Percentiles rank a stretch among this genome's conserved stretches.
Evolutionary conservation across 176 grass and related monocot species (phyloP).

Genomic region (Guadua angustifolia): DNA sequence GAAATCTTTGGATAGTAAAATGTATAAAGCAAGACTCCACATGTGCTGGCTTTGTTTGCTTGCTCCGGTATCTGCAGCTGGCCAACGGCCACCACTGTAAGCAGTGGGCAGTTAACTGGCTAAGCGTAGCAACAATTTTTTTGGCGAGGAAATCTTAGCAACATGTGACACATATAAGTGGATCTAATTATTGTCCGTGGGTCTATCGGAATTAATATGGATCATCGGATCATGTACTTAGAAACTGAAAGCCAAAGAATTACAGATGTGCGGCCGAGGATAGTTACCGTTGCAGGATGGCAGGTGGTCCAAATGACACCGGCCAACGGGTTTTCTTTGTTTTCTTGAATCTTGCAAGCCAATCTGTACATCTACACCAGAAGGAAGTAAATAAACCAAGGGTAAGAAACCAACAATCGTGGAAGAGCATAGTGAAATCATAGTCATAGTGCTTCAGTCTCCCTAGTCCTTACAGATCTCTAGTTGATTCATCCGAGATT

Average conservation of each 20-base stretch:
- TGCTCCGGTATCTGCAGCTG: constrained; percentile 23
- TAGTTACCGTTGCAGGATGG: constrained; percentile 45
- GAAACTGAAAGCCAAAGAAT: background rate
- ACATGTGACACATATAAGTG: background rate
- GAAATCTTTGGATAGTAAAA: background rate
- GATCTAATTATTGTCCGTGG: background rate
- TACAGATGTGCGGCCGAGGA: background rate
- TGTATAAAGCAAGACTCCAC: background rate
- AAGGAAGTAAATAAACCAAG: background rate
- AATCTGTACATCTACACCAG: background rate
- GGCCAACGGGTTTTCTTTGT: background rate
- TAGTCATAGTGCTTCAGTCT: background rate
- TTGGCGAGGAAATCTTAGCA: background rate
- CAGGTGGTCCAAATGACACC: constrained; percentile 29
- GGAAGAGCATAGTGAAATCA: background rate
- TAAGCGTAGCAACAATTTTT: background rate
- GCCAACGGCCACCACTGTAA: background rate
- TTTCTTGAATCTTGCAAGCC: constrained; percentile 22
- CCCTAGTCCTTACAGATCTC: background rate
- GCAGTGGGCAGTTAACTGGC: background rate
- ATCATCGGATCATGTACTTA: background rate
- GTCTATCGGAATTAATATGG: background rate
- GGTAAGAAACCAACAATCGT: background rate
- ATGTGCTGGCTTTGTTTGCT: constrained; percentile 18
- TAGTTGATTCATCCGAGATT: background rate